A percentile compares a stretch with the other conserved stretches of the same genome.
phyloP scores from a whole-genome alignment of 768 basidiomycete species.

The Xerocomellus chrysenteron region DNA sequence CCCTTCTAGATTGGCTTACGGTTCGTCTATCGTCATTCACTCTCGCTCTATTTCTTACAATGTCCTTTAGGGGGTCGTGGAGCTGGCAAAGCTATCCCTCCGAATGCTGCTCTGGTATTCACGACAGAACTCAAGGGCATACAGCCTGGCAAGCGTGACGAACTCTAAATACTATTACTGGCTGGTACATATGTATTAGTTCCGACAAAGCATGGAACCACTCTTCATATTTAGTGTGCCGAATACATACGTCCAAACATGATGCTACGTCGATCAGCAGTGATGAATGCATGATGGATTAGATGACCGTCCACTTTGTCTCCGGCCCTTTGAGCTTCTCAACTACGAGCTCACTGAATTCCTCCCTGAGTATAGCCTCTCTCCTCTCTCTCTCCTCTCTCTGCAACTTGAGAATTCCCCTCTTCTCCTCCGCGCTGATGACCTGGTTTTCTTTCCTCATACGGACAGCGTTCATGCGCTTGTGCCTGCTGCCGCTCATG shows the following conservation, averaged over 20 bases:
- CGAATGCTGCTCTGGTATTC: slow-evolving; percentile 79
- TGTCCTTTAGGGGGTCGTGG: slow-evolving; percentile 61
- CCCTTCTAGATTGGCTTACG: slow-evolving; percentile 77
- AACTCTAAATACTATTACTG: slow-evolving; percentile 42
- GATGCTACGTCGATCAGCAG: neutral
- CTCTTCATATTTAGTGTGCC: neutral
- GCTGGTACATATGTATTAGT: neutral
- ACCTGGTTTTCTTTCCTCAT: slow-evolving; percentile 99
- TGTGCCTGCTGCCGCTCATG: slow-evolving; percentile 94
- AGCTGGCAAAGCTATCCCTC: slow-evolving; percentile 74
- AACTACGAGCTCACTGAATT: slow-evolving; percentile 80
- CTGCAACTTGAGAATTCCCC: slow-evolving; percentile 92
- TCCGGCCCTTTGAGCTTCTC: slow-evolving; percentile 65
- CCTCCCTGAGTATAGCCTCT: slow-evolving; percentile 85
- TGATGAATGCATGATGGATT: neutral
- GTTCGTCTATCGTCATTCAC: slow-evolving; percentile 43
- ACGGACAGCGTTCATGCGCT: slow-evolving; percentile 97
- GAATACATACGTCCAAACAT: neutral
- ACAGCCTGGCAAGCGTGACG: slow-evolving; percentile 47
- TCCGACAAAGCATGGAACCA: neutral
- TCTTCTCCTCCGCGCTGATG: slow-evolving; percentile 97
- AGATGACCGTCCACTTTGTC: slow-evolving; percentile 20
- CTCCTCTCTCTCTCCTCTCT: slow-evolving; percentile 90
- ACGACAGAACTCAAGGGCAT: slow-evolving; percentile 80
- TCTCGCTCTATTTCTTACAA: neutral